Percentiles rank a stretch among this genome's conserved stretches.
phyloP scores from a whole-genome alignment of 1,284 basidiomycete species.

The Gomphus bonarii region DNA sequence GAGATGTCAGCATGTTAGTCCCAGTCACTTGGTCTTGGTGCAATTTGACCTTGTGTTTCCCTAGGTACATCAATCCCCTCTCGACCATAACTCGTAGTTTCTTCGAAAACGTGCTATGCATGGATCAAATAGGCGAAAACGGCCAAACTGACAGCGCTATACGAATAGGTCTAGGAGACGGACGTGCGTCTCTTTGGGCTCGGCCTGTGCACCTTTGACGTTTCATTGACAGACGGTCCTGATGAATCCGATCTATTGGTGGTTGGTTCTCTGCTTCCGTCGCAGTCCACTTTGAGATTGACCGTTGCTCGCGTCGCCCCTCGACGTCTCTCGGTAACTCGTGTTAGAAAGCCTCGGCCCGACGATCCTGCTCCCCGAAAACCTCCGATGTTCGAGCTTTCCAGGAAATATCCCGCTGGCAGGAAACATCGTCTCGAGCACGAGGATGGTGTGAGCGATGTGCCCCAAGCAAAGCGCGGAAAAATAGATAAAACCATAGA shows the following conservation, averaged over 20 bases:
- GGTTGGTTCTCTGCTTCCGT: slow-evolving; percentile 38
- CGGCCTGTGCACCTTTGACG: not conserved
- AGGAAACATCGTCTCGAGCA: not conserved
- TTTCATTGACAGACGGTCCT: slow-evolving; percentile 37
- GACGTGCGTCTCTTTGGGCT: slow-evolving; percentile 29
- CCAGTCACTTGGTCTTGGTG: not conserved
- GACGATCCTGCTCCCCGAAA: slow-evolving; percentile 68
- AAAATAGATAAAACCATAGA: slow-evolving; percentile 17
- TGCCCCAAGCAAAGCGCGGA: slow-evolving; percentile 25
- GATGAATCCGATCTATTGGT: slow-evolving; percentile 61
- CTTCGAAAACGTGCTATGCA: slow-evolving; percentile 60
- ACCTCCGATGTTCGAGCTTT: slow-evolving; percentile 30
- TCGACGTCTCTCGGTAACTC: slow-evolving; percentile 26
- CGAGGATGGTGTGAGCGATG: slow-evolving; percentile 3
- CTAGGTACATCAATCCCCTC: slow-evolving; percentile 61
- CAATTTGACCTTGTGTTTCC: not conserved
- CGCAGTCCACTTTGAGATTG: slow-evolving; percentile 21
- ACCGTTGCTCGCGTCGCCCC: slow-evolving; percentile 48
- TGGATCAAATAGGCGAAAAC: slow-evolving; percentile 29
- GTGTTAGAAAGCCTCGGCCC: slow-evolving; percentile 43
- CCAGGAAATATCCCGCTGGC: not conserved
- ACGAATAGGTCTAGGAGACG: slow-evolving; percentile 59
- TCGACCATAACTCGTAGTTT: slow-evolving; percentile 51
- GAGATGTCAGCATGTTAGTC: slow-evolving; percentile 52
- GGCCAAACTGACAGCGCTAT: slow-evolving; percentile 40